Evolutionary conservation across 2,329 filamentous ascomycete genomes (phyloP).

Genomic region (Ophiostoma himal-ulmi): DNA sequence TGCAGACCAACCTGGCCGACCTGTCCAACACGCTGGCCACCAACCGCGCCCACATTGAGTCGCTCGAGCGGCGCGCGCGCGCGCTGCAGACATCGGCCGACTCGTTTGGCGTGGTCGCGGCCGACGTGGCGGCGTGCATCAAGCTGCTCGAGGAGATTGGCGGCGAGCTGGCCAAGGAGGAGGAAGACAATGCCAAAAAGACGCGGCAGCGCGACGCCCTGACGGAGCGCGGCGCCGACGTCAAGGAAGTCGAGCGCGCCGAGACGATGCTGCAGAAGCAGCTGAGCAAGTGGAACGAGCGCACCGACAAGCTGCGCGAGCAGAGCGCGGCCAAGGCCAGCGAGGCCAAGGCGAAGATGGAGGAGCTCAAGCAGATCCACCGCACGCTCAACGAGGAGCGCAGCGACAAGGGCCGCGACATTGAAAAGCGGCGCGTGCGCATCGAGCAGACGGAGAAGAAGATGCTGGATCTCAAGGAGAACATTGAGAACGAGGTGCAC

Average conservation of each 20-base stretch:
- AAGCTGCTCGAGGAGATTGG: conserved; percentile 85
- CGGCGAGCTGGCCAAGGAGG: conserved; percentile 79
- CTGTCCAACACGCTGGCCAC: conserved; percentile 69
- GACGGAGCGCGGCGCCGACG: conserved; percentile 80
- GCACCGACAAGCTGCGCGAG: conserved; percentile 76
- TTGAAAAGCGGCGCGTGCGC: conserved; percentile 83
- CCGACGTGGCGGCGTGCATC: conserved; percentile 81
- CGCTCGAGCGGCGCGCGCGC: conserved; percentile 77
- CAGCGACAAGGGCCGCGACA: conserved; percentile 79
- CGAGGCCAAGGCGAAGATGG: conserved; percentile 80
- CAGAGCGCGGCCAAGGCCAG: conserved; percentile 76
- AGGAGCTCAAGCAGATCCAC: conserved; percentile 76
- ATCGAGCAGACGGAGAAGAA: conserved; percentile 99
- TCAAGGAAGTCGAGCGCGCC: conserved; percentile 83
- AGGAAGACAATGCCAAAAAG: conserved; percentile 78
- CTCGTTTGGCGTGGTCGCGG: conserved; percentile 75
- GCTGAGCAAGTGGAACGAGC: conserved; percentile 75
- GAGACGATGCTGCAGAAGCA: conserved; percentile 80
- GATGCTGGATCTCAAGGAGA: conserved; percentile 98
- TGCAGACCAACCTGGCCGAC: conserved; percentile 77
- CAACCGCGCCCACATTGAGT: conserved; percentile 81
- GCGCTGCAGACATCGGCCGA: conserved; percentile 88
- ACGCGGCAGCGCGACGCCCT: conserved; percentile 79
- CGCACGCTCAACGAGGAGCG: conserved; percentile 77
- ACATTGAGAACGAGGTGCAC: conserved; percentile 91